Conservation (phyloP, 768 basidiomycete species). For the Rhodotorula sphaerocarpa region DNA sequence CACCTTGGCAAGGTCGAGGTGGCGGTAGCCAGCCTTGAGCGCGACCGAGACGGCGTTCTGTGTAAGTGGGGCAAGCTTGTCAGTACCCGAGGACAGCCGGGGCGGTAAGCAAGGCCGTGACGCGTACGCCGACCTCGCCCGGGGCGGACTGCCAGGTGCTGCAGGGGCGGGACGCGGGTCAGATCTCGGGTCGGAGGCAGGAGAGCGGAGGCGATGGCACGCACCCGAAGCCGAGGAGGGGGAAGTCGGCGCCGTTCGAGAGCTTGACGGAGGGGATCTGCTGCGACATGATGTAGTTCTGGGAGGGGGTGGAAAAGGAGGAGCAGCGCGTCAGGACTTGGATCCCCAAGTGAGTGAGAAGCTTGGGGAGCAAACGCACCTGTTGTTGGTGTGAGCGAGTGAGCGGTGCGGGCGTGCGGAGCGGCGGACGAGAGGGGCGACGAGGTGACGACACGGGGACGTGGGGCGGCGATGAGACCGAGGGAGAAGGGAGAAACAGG, state of each 20-base stretch:
- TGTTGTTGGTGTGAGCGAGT: background rate
- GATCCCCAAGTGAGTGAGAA: background rate
- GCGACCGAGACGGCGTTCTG: slow-evolving; percentile 47
- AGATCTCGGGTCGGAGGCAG: background rate
- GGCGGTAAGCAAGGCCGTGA: no score
- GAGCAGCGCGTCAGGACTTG: no score
- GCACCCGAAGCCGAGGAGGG: slow-evolving; percentile 6
- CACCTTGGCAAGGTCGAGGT: slow-evolving; percentile 63
- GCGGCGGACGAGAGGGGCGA: no score
- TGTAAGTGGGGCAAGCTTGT: slow-evolving; percentile 49
- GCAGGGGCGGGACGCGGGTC: background rate
- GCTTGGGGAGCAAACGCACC: background rate
- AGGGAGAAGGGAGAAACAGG: no score
- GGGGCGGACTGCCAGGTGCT: slow-evolving; percentile 70
- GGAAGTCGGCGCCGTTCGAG: background rate
- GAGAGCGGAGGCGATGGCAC: background rate
- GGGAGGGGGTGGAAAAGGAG: no score
- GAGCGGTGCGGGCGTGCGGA: background rate
- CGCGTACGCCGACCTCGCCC: slow-evolving; percentile 55
- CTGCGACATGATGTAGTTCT: background rate
- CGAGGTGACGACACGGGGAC: background rate
- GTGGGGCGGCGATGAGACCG: background rate
- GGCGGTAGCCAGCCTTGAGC: slow-evolving; percentile 64
- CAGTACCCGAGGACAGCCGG: no score
- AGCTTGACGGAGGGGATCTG: slow-evolving; percentile 3